Evolutionary conservation across 1,284 basidiomycete genomes (phyloP), one percentile per base, ranked within the genome.

Genomic region (Trichosporon ovoides): DNA sequence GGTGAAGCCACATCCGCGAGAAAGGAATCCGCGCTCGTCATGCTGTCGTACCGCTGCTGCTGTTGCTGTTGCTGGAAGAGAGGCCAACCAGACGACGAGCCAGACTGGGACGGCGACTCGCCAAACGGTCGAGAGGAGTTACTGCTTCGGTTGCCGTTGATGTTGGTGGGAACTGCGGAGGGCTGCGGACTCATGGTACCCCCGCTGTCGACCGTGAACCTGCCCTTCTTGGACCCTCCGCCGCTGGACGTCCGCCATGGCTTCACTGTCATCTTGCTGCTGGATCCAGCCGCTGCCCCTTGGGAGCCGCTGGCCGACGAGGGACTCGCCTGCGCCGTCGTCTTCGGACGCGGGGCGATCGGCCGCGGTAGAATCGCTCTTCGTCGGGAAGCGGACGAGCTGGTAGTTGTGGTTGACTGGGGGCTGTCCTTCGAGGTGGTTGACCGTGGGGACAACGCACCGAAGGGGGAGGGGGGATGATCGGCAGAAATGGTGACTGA

Each of bases 161-260:
- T 51, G 24, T 51, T 18, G 18, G 49, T 51, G 49, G 49, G 49
- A 36, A 36, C 19, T 6, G 49, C 24, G 31, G 33, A 20, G 7
- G 49, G 12, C 18, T 48, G 43, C 14, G 43, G 43, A 14, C 43
- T 48, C 43, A 31, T 28, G 0, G 24, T 20, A 3, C 69, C 71
- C 19, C 74, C 75, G 24, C 66, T 64, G 60, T 77, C 75, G 38
- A 75, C 73, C 7, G 75, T 75, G 61, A 76, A 76, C 12, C 73
- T 68, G 3, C 74, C 75, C 63, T 75, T 75, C 61, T 73, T 72
- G 33, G 65, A 62, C 7, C 72, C 67, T 16, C 63, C 56, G 3
- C 43, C 16, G 43, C 43, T 48, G 3, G 63, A 53, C 3, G 69
- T 66, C 28, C 71, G 60, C 70, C 68, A 70, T n/a, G 64, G 64